A percentile compares a stretch with the other conserved stretches of the same genome.
phyloP scores from a whole-genome alignment of 495 filamentous ascomycete genomes.

The Cercophora samala region DNA sequence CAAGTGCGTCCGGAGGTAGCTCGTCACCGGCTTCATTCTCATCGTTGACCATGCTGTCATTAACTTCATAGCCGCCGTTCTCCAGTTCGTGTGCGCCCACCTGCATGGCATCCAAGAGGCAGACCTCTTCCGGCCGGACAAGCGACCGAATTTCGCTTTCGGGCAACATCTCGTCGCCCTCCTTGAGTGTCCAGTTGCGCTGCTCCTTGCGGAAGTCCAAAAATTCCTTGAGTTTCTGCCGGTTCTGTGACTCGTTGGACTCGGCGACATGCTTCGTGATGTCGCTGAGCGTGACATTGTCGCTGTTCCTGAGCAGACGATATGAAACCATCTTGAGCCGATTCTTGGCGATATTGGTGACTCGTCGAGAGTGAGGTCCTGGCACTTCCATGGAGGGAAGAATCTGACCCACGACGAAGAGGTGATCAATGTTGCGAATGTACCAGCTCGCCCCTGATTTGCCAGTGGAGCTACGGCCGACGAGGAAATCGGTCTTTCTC shows the following conservation, averaged over 20 bases:
- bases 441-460: constrained; percentile 70
- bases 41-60: constrained; percentile 57
- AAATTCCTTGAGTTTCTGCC: constrained; percentile 96
- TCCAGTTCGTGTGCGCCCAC: constrained; percentile 81
- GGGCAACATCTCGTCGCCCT: constrained; percentile 69
- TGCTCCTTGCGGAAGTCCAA: constrained; percentile 78
- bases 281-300: constrained; percentile 66
- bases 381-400: constrained; percentile 90
- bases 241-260: constrained; percentile 88
- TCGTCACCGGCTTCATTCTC: constrained; percentile 50
- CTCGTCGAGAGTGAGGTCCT: constrained; percentile 85
- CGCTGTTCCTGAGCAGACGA: constrained; percentile 72
- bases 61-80: constrained; percentile 69
- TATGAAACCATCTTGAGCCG: constrained; percentile 93
- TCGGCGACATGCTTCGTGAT: constrained; percentile 87
- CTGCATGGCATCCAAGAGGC: constrained; percentile 93
- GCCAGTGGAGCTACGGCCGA: constrained; percentile 74
- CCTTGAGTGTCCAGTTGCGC: constrained; percentile 76
- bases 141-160: constrained; percentile 72
- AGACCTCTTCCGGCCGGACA: constrained; percentile 94
- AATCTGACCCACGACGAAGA: constrained; percentile 86
- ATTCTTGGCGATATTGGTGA: constrained; percentile 91
- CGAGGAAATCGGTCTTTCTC: constrained; percentile 80
- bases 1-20: constrained; percentile 62
- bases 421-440: constrained; percentile 80